Percentiles rank a stretch among this genome's conserved stretches.
These are phyloP conservation scores for Chenopodium quinoa DNA, from an alignment of 148 eudicot species.

Conservation along the genomic window DNA sequence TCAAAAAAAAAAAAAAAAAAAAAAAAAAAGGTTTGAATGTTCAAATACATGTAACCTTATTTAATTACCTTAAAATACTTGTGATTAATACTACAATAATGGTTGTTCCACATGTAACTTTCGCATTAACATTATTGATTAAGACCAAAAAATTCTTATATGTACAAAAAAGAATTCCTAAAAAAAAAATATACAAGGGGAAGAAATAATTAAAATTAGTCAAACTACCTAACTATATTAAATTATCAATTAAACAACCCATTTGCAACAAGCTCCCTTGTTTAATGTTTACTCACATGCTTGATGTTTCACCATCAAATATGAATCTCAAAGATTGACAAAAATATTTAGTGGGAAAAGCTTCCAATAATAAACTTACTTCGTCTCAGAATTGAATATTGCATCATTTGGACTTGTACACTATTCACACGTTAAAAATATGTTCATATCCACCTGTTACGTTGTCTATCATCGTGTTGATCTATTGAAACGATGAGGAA, in stretches of 20 bases:
- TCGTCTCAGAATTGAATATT: too few relatives aligned
- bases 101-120: neutral
- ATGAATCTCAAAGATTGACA: neutral
- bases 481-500: slow-evolving; percentile 59
- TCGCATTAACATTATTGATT: neutral
- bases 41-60: neutral
- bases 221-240: slow-evolving; percentile 1
- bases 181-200: slow-evolving; percentile 1
- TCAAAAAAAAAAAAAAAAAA: too few relatives aligned
- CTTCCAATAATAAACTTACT: too few relatives aligned
- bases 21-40: neutral
- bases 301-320: neutral
- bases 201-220: neutral
- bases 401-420: too few relatives aligned
- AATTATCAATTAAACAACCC: neutral
- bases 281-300: neutral
- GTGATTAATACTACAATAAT: slow-evolving; percentile 1
- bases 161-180: slow-evolving; percentile 22
- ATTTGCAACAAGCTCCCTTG: neutral
- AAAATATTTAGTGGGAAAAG: neutral
- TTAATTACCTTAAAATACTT: neutral
- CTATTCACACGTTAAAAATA: too few relatives aligned
- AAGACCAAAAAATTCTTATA: slow-evolving; percentile 8
- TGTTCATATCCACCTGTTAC: too few relatives aligned
- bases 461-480: slow-evolving; percentile 16